phyloP scores from a whole-genome alignment of 2,329 filamentous ascomycete genomes.

The Hypoxylon sp. region DNA sequence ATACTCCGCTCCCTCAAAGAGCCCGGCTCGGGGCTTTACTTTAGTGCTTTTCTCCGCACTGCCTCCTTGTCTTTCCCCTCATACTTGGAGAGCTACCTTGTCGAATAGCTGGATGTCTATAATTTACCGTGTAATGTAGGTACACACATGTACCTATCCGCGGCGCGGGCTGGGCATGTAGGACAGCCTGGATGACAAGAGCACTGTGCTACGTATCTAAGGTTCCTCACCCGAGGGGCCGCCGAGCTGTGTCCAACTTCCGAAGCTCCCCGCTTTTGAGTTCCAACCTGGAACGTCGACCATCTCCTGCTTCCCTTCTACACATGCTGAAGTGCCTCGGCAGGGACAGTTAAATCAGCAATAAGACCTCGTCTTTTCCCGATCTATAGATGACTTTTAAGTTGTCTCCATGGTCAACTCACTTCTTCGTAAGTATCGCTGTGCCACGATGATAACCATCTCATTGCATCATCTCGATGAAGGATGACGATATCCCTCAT shows the following conservation, averaged over 20 bases:
- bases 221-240: not conserved
- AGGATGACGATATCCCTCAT: slow-evolving; percentile 12
- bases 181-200: not conserved
- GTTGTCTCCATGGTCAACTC: slow-evolving; percentile 23
- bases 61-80: slow-evolving; percentile 2
- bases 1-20: no score
- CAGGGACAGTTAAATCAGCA: slow-evolving; percentile 9
- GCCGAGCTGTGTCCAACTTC: slow-evolving; percentile 20
- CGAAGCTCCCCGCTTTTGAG: slow-evolving; percentile 38
- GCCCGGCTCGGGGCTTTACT: slow-evolving; percentile 4
- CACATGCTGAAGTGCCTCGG: slow-evolving; percentile 13
- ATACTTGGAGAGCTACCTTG: not conserved
- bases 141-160: not conserved
- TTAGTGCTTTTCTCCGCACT: slow-evolving; percentile 22
- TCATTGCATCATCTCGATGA: slow-evolving; percentile 9
- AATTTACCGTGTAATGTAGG: not conserved
- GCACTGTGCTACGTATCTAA: slow-evolving; percentile 19
- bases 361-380: slow-evolving; percentile 6
- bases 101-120: not conserved
- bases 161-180: no score
- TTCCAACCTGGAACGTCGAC: slow-evolving; percentile 19
- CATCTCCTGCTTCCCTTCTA: slow-evolving; percentile 19
- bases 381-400: slow-evolving; percentile 23
- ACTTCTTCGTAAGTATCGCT: slow-evolving; percentile 32
- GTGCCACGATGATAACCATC: not conserved